A percentile compares a stretch with the other conserved stretches of the same genome.
Conservation (phyloP, 2,329 filamentous ascomycete species). For the Scedosporium minutisporum region DNA sequence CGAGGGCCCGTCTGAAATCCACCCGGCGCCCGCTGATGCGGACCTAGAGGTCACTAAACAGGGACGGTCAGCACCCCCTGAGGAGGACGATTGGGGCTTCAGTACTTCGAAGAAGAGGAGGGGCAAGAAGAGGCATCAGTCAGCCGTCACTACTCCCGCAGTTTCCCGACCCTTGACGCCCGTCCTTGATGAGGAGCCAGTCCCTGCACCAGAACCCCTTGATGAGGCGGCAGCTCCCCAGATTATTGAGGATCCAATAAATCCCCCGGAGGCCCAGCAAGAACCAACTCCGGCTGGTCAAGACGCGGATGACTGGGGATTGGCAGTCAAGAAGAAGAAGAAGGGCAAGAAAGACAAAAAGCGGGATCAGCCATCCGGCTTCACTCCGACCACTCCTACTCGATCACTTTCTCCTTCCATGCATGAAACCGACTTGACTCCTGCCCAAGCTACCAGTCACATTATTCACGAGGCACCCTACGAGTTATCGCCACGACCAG, state of each 20-base stretch:
- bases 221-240: background rate
- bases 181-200: background rate
- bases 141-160: background rate
- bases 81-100: background rate
- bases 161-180: background rate
- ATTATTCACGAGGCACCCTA: conserved; percentile 27
- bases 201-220: background rate
- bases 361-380: background rate
- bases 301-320: conserved; percentile 1
- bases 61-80: background rate
- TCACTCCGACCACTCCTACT: background rate
- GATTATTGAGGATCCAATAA: background rate
- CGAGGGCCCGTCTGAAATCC: background rate
- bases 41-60: background rate
- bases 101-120: conserved; percentile 11
- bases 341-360: conserved; percentile 3
- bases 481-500: conserved; percentile 22
- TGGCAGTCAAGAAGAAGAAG: conserved; percentile 15
- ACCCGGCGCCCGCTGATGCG: background rate
- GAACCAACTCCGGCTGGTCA: background rate
- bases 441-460: conserved; percentile 23
- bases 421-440: conserved; percentile 20
- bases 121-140: conserved; percentile 28
- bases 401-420: background rate
- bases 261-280: background rate